Base-by-base conservation (phyloP, 331 rosid species). In the Acacia pycnantha region DNA sequence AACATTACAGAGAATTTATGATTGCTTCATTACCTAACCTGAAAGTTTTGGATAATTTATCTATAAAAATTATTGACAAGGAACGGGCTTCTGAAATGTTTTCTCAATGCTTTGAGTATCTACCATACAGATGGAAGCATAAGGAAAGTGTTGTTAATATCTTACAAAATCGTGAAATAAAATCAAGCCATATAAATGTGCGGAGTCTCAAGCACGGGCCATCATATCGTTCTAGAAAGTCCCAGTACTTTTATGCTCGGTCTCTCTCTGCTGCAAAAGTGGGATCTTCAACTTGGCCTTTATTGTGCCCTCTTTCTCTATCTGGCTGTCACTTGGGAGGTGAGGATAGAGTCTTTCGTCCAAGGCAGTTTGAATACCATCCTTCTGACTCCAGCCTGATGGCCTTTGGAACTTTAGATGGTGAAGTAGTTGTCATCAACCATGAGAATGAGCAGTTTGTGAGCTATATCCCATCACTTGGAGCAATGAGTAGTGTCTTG, bases 331-430 rank as follows among this genome's bases (percentile, higher is more conserved):
- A 78, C 61, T 78, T 88, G 81, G 92, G 87, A 78, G 87, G 51
- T 77, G 90, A 85, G 73, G 79, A 88, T 65, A 84, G 84, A 73
- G 86, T 86, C 74, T 85, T 91, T 84, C 94, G 91, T 78, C 97
- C 97, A 8, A 88, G 97, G 91, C 97, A 93, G 87, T 91, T 91
- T 67, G 97, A 93, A 87, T 93, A 93, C 75, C 97, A 93, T 84
- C 97, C 97, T 11, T 83, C 92, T 79, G 92, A 90, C 79, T 79
- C 93, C 62, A 89, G 94, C 87, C 82, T 91, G 87, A 90, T 90
- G 94, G 97, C 85, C 78, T 86, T 91, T 83, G 97, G 97, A 84
- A 93, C 97, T 77, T 84, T 93, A 84, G 97, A 91, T 84, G 97
- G 97, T 62, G 94, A 93, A 88, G 94, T 93, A 46, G 86, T 90